Base-by-base conservation (phyloP, 257 asterid species). In the Solanum bulbocastanum region DNA sequence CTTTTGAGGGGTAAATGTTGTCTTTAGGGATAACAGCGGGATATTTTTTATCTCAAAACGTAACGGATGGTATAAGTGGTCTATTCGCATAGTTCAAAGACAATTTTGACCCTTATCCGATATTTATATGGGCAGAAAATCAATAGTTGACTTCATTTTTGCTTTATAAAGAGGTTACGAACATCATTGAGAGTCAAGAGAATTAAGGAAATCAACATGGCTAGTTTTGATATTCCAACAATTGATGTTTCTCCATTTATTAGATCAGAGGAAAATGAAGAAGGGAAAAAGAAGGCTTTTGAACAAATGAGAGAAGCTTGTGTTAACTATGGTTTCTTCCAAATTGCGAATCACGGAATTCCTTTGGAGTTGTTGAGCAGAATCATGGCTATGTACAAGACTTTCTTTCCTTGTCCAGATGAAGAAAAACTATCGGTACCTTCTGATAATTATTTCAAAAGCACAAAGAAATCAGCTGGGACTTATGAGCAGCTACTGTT, bases 291-390 rank as follows among this genome's bases (percentile, higher is more conserved):
- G 25, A 71, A 32, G n/a, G 30, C 0, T 2, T 20, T 73, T 14
- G 81, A 1, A 10, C 16, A 35, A 73, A 35, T 73, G 2, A 39
- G 30, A 36, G 81, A 71, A 39, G 93, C 93, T 7, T 91, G 93
- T 89, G 74, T 90, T 25, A 87, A 90, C 1, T 89, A 87, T 60
- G 94, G 94, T 11, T 92, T 91, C 92, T 92, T 92, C 90, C 92
- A 90, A 56, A 86, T 89, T 46, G 85, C 22, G 8, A 92, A 92
- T 89, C 94, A 92, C 23, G 91, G 92, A 62, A 87, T 92, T 3
- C 94, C 94, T 18, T 62, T 88, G n/a, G 90, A 89, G 14, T 78
- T 86, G 52, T 60, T 89, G 87, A 32, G 44, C 30, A 86, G 42
- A 23, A 87, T 90, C 71, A 52, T 94, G 90, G 89, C 89, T 79